Conservation (phyloP, 23 red algal species). For the Gracilariopsis chorda region DNA sequence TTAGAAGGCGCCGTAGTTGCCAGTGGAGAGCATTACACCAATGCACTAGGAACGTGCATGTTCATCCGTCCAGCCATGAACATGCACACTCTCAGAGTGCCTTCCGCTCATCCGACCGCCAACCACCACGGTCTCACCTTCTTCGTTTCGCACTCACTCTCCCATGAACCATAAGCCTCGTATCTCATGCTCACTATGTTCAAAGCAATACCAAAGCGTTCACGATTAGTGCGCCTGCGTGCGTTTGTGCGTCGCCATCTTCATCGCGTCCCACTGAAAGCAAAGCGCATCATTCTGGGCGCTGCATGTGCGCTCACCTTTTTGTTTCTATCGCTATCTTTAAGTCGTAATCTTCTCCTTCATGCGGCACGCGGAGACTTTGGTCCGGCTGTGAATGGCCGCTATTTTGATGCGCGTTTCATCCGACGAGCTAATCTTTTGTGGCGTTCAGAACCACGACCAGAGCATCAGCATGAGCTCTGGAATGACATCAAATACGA, state of each 20-base stretch:
- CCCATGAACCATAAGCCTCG: not conserved
- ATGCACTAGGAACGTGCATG: too few relatives aligned
- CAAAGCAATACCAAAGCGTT: not conserved
- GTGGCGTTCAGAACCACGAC: not conserved
- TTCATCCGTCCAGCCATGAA: too few relatives aligned
- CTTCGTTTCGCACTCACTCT: not conserved
- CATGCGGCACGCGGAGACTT: not conserved
- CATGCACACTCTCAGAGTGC: not conserved
- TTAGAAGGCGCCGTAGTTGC: too few relatives aligned
- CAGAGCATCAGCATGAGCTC: not conserved
- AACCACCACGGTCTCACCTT: not conserved
- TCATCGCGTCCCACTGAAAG: not conserved
- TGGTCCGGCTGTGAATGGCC: not conserved
- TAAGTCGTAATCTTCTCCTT: not conserved
- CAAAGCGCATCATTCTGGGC: not conserved
- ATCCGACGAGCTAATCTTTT: not conserved
- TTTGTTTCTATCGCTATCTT: not conserved
- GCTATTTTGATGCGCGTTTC: not conserved
- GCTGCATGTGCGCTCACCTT: not conserved
- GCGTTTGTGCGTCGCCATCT: not conserved
- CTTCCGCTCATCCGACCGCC: not conserved
- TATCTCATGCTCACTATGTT: not conserved
- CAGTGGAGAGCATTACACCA: too few relatives aligned
- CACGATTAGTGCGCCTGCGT: not conserved
- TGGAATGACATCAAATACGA: conserved; percentile 58